These are phyloP conservation scores for Trichophyton verrucosum DNA, from an alignment of 2,329 filamentous ascomycete species.

Conservation along the genomic window DNA sequence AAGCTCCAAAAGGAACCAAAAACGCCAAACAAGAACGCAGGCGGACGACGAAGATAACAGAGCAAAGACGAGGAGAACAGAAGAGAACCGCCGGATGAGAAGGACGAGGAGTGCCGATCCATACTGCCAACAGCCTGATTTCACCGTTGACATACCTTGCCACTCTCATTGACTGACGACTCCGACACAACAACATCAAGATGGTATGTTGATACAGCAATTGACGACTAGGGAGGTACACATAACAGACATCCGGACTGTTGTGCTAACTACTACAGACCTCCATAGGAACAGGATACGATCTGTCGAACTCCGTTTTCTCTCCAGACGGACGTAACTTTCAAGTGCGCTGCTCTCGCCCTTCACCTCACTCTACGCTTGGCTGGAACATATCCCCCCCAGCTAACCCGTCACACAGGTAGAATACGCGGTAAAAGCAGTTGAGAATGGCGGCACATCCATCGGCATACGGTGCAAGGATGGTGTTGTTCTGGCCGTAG, in stretches of 20 bases:
- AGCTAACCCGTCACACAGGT: slow-evolving; percentile 34
- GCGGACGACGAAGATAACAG: background rate
- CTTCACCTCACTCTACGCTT: background rate
- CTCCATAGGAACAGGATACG: slow-evolving; percentile 98
- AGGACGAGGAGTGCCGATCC: background rate
- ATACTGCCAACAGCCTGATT: background rate
- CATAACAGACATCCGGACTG: background rate
- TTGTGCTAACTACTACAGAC: slow-evolving; percentile 47
- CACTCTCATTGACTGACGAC: background rate
- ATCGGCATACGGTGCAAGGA: slow-evolving; percentile 96
- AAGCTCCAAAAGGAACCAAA: slow-evolving; percentile 5
- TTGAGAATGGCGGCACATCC: slow-evolving; percentile 93
- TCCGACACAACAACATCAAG: background rate
- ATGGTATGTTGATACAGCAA: background rate
- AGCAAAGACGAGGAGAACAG: background rate
- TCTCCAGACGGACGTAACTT: slow-evolving; percentile 98
- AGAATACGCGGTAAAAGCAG: slow-evolving; percentile 97
- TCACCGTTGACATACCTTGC: background rate
- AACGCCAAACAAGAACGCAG: background rate
- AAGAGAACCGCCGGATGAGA: background rate
- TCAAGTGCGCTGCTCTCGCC: slow-evolving; percentile 47
- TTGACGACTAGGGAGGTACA: background rate
- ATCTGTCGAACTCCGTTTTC: slow-evolving; percentile 99
- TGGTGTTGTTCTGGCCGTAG: slow-evolving; percentile 86
- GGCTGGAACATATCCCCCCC: too few relatives aligned